Evolutionary conservation across 2,329 filamentous ascomycete species (phyloP), one percentile per base, ranked within the genome.

Genomic region (Botryotinia calthae): DNA sequence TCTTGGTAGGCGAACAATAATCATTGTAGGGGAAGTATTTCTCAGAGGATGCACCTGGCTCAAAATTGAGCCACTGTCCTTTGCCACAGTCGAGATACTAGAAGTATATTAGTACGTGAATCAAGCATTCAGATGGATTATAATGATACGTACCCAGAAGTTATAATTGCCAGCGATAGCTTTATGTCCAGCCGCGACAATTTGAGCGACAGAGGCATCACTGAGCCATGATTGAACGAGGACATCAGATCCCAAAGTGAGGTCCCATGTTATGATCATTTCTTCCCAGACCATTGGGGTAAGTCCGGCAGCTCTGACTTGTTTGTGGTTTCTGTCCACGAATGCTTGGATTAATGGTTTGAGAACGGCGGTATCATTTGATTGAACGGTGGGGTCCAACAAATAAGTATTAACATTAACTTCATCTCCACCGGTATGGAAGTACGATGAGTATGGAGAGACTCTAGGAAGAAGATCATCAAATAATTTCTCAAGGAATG

Each of bases 341-440:
- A 97, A 94, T 73, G 86, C 88, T 80, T 97, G 93, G 80, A 97
- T 86, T 34, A 96, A 85, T 2, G 94, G 93, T 79, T 88, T 86
- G 54, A 97, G 84, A 22, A 95, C 86, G 1, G 84, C 82, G 0
- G 86, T 84, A 71, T 89, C 84, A 80, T 91, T 93, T 46, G 90
- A 92, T 9, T 85, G 82, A 54, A 97, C 89, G 1, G 88, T 91
- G 7, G 90, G 88, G 80, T 97, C 94, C 18, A 95, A 86, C 58
- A 84, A 84, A 79, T 93, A 95, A 70, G 90, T 88, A 78, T 95
- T 91, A 74, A 85, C 86, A 82, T 96, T 95, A 74, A 97, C 89
- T 84, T 97, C 94, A 79, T 97, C 94, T 71, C 94, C 94, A 62
- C 94, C 94, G 1, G 92, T 92, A 83, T 97, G 94, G 84, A 95